Evolutionary conservation across 75 land plant genomes (phyloP), one percentile per base, ranked within the genome.

Genomic region (Selaginella moellendorffii): DNA sequence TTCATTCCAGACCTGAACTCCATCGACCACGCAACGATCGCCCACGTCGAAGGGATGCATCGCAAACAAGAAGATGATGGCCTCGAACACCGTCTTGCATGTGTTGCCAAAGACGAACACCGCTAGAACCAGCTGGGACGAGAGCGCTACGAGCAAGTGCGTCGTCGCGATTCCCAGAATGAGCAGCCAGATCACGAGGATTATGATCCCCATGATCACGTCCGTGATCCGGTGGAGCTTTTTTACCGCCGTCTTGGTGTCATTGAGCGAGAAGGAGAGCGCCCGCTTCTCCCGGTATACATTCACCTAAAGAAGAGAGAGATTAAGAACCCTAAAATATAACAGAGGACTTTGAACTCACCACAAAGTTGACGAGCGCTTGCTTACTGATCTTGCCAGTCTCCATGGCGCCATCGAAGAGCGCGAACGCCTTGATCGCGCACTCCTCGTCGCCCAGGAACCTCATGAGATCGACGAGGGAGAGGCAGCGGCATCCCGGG

Each of bases 41-140:
- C 99, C 99, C 63, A 95, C 96, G 68, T 95, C 99, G 72, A 80
- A 95, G 1, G 99, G 99, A 65, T 95, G 99, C 76, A 84, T 77
- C 0, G 86, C 83, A 46, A 95, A 95, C 46, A 95, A 68, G 68
- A 95, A 95, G 63, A 95, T 69, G 64, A 95, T 82, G 24, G 96
- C 81, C 70, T 95, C 99, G 54, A 95, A 89, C 1, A 81, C 28
- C 0, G 72, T 91, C 69, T 95, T 95, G 66, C 78, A 79, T 1
- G 91, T 84, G 79, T 95, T 95, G 25, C 99, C 96, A 68, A 89
- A 95, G 0, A 95, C 74, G 29, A 95, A 89, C 21, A 78, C 96
- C 17, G 72, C 80, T 0, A 95, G 78, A n/a, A 95, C 72, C 26
- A 95, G 54, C 69, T 89, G 99, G 25, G 96, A 89, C 56, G 84